phyloP scores from a whole-genome alignment of 345 rosid genomes.

The Eucalyptus tenuipes region DNA sequence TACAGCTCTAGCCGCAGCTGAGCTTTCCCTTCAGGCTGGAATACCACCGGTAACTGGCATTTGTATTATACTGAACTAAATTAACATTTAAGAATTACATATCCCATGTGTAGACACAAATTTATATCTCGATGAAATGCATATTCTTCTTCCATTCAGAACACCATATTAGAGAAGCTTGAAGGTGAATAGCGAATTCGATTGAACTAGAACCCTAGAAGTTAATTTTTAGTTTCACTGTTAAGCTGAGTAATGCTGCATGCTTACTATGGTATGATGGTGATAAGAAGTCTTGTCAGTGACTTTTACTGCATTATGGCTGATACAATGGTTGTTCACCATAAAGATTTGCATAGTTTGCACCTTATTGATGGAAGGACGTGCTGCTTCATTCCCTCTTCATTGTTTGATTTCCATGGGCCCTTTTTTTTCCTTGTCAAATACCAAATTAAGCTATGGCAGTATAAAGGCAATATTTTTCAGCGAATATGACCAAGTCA shows the following conservation, averaged over 20 bases:
- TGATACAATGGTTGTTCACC: neutral
- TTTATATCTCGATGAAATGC: neutral
- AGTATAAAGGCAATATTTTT: neutral
- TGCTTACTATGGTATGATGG: neutral
- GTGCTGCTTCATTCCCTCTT: neutral
- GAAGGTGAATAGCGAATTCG: neutral
- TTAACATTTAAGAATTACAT: neutral
- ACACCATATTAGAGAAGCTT: neutral
- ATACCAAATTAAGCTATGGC: neutral
- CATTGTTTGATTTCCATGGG: neutral
- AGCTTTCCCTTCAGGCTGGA: slow-evolving; percentile 96
- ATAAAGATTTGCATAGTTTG: neutral
- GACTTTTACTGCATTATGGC: neutral
- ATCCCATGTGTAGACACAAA: neutral
- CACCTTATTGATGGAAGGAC: neutral
- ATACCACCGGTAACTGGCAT: slow-evolving; percentile 69
- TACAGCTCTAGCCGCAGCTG: slow-evolving; percentile 92
- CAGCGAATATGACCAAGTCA: neutral
- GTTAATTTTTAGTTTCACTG: neutral
- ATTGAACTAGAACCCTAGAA: neutral
- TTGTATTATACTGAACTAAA: neutral
- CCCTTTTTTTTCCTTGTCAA: neutral
- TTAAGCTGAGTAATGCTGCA: neutral
- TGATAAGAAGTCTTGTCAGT: neutral
- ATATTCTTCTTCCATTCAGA: neutral